These are phyloP conservation scores for Wickerhamomyces silvicola DNA, from an alignment of 805 yeast genomes.

Conservation along the genomic window DNA sequence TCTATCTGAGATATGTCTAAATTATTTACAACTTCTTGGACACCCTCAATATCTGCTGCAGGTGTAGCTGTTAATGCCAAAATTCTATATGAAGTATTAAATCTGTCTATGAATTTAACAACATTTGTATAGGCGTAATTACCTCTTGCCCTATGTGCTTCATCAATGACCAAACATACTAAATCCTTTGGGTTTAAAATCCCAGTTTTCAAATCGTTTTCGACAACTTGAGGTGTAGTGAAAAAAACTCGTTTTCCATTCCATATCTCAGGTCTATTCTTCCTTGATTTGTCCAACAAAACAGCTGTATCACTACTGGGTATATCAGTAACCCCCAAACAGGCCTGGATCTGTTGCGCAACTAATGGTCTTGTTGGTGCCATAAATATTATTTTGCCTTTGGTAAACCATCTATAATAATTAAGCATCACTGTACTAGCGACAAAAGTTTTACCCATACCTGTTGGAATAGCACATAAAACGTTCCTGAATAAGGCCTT, in stretches of 20 bases:
- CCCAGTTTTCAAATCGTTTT: conserved; percentile 77
- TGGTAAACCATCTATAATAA: conserved; percentile 77
- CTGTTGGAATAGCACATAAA: conserved; percentile 92
- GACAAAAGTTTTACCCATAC: conserved; percentile 93
- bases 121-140: conserved; percentile 85
- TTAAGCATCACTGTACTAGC: conserved; percentile 93
- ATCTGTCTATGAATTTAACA: conserved; percentile 56
- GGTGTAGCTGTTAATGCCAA: conserved; percentile 96
- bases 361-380: conserved; percentile 97
- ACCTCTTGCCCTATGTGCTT: conserved; percentile 92
- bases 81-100: conserved; percentile 62
- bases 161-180: conserved; percentile 80
- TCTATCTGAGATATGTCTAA: conserved; percentile 72
- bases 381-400: conserved; percentile 80
- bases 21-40: conserved; percentile 76
- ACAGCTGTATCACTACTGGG: conserved; percentile 74
- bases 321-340: conserved; percentile 80
- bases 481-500: conserved; percentile 67
- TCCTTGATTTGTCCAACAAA: conserved; percentile 50
- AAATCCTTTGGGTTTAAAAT: conserved; percentile 68
- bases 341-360: conserved; percentile 93
- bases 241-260: conserved; percentile 70
- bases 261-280: conserved; percentile 77
- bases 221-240: conserved; percentile 94
- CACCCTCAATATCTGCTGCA: conserved; percentile 78